Evolutionary conservation across 2,329 filamentous ascomycete genomes (phyloP).

Genomic region (Stachybotrys chlorohalonatus): DNA sequence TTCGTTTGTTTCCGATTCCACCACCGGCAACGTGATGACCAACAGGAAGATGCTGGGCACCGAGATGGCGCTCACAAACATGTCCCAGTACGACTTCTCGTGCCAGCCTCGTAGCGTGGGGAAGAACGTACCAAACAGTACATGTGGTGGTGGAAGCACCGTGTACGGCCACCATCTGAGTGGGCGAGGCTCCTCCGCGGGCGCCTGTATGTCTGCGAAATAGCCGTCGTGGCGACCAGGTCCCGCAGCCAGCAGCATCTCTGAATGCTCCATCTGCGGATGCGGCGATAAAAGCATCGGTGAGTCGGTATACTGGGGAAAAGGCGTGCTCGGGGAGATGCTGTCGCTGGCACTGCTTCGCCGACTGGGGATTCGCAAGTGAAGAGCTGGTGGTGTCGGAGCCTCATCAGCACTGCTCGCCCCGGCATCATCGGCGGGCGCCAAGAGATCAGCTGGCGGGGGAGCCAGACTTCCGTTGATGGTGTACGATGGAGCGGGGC

Average conservation of each 20-base stretch:
- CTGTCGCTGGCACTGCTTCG: slow-evolving; percentile 31
- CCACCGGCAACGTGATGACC: slow-evolving; percentile 83
- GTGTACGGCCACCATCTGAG: slow-evolving; percentile 76
- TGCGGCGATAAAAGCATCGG: slow-evolving; percentile 34
- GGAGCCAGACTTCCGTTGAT: slow-evolving; percentile 32
- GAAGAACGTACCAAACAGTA: slow-evolving; percentile 68
- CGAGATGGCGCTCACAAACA: slow-evolving; percentile 69
- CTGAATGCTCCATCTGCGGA: slow-evolving; percentile 33
- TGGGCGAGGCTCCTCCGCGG: slow-evolving; percentile 30
- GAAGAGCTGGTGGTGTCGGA: slow-evolving; percentile 18
- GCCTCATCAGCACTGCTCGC: slow-evolving; percentile 2
- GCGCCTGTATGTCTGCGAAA: slow-evolving; percentile 33
- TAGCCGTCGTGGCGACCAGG: slow-evolving; percentile 33
- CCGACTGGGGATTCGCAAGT: slow-evolving; percentile 38
- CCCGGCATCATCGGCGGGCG: slow-evolving; percentile 7
- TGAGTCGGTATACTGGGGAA: slow-evolving; percentile 59
- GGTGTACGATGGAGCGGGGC: slow-evolving; percentile 21
- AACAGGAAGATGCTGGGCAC: slow-evolving; percentile 86
- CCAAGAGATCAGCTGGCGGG: slow-evolving; percentile 22
- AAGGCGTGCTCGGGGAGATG: slow-evolving; percentile 50
- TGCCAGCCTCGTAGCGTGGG: slow-evolving; percentile 78
- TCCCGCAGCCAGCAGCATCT: slow-evolving; percentile 40
- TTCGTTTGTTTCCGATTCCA: slow-evolving; percentile 59
- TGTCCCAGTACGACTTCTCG: slow-evolving; percentile 78
- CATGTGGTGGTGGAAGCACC: slow-evolving; percentile 61